Base-by-base conservation (phyloP, 1,284 basidiomycete genomes). In the Pseudozyma thailandica region DNA sequence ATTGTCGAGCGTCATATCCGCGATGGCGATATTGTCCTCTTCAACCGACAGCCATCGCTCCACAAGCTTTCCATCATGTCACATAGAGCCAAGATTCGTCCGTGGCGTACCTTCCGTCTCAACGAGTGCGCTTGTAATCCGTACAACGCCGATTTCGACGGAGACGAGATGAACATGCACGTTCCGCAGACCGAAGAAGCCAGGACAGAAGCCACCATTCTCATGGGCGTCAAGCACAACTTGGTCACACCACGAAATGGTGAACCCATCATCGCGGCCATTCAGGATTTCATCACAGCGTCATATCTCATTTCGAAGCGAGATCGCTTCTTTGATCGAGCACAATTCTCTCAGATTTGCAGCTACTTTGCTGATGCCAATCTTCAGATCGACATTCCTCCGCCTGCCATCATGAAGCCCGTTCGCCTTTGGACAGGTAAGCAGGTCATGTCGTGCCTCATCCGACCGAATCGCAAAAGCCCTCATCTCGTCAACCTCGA, bases 81-180 rank as follows among this genome's bases (percentile, higher is more conserved):
- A 82, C 96, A 99, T 85, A 87, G 94, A 70, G 95, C 89, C 58
- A 95, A 95, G 87, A 89, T 99, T 56, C 87, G 96, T 28, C 96
- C 96, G 33, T 99, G 96, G 96, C 68, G 95, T 73, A 94, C 96
- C 1, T 97, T 99, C 86, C 89, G 96, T 46, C 86, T 99, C 58
- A 99, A 99, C 83, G 96, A 99, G 84, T 99, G 96, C 88, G 96
- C 96, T 9, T 99, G 96, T 84, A 95, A 93, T 50, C 96, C 96
- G 2, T 99, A 99, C 86, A 98, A 98, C 82, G 96, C 96, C 53
- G 96, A 99, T 86, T 99, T 99, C 79, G 96, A 99, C 82, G 96
- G 96, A 70, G 96, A 99, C 83, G 96, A 99, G 84, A 99, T 99
- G 96, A 99, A 99, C 84, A 87, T 99, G 74, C 82, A 99, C 84